Base-by-base conservation (phyloP, 1,139 yeast species). In the Yamadazyma trypodendri region DNA sequence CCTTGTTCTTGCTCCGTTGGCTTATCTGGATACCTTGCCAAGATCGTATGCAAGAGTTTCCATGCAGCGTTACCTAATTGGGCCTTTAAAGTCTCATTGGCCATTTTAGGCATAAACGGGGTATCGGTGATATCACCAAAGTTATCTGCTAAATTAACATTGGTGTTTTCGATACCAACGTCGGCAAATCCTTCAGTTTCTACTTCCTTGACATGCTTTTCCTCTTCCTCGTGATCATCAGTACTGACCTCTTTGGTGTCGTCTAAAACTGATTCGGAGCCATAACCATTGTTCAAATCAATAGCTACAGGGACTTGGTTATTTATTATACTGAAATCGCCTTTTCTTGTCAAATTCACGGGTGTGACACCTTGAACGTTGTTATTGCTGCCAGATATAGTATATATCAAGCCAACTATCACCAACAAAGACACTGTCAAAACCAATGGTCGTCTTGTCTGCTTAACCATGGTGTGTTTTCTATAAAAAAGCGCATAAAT, bases 61-160 rank as follows among this genome's bases (percentile, higher is more conserved):
- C 98, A 92, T 0, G 96, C 82, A 0, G 97, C 85, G 40, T 87
- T 75, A 1, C 98, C 98, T 12, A 84, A 69, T 51, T 83, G 84
- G 0, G 87, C 88, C 49, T 76, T 77, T 38, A 76, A 59, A 1
- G 81, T 68, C 58, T 72, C 69, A 59, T 69, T 56, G 28, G 84
- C 85, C 94, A 89, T 85, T 45, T 84, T 77, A 11, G 94, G 92
- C 96, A 89, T 89, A 50, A 89, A 85, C 4, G 88, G 84, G 12
- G 68, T 60, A 23, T 65, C 71, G 1, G 72, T 67, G 40, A 57
- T 37, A 9, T 34, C 42, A 3, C 42, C 42, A 36, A 36, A 31
- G 8, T 12, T 12, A 12, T 24, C 28, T n/a, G 28, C 28, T 15
- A 24, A 12, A 6, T 18, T 18, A n/a, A 11, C 8, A 11, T 11